phyloP scores from a whole-genome alignment of 2,329 filamentous ascomycete species.

The Rutstroemia sp. region DNA sequence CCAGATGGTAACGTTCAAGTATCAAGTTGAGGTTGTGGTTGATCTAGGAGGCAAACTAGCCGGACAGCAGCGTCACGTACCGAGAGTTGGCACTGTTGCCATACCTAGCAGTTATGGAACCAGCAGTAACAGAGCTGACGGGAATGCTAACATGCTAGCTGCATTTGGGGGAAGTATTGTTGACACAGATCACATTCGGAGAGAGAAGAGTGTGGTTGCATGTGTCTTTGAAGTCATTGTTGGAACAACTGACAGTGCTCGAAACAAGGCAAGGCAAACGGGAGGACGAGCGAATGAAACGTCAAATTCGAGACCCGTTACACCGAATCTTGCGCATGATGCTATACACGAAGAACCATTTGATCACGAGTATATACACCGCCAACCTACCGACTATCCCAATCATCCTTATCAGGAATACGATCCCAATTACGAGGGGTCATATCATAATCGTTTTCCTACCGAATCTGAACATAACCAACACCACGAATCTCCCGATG shows the following conservation, averaged over 20 bases:
- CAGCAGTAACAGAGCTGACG: conserved; percentile 27
- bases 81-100: conserved; percentile 24
- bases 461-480: conserved; percentile 24
- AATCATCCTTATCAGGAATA: conserved; percentile 30
- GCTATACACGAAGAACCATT: conserved; percentile 20
- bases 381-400: conserved; percentile 13
- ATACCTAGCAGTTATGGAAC: conserved; percentile 19
- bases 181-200: conserved; percentile 77
- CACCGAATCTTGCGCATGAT: conserved; percentile 14
- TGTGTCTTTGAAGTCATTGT: conserved; percentile 82
- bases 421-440: conserved; percentile 26
- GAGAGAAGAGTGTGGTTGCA: conserved; percentile 87
- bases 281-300: conserved; percentile 17
- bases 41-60: conserved; percentile 84
- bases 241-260: conserved; percentile 69
- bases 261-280: conserved; percentile 24
- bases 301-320: conserved; percentile 14
- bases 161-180: conserved; percentile 64
- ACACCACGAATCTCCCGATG: conserved; percentile 27
- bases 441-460: conserved; percentile 19
- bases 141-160: conserved; percentile 36
- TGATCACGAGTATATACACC: conserved; percentile 6
- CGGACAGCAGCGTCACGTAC: conserved; percentile 44
- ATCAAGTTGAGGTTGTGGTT: conserved; percentile 86
- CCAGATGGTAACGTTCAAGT: conserved; percentile 91